These are phyloP conservation scores for Cicer arietinum DNA, from an alignment of 306 rosid genomes.

Conservation along the genomic window DNA sequence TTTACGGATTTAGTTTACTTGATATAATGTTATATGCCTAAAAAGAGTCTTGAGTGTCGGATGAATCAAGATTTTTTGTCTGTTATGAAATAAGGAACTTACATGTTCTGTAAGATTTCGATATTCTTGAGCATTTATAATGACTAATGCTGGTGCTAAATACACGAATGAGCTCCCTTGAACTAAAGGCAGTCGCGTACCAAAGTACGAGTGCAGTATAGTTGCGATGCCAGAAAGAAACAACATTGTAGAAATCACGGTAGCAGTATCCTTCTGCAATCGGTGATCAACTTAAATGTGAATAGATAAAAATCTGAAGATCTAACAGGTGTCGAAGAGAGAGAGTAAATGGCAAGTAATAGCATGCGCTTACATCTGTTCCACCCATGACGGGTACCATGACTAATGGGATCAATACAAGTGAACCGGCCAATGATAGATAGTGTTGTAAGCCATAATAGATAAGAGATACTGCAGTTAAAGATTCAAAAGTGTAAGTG, in stretches of 20 bases:
- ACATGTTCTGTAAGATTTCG: constrained; percentile 95
- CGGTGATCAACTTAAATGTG: constrained; percentile 30
- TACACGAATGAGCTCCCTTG: constrained; percentile 97
- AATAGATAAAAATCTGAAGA: constrained; percentile 29
- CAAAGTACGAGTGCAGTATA: constrained; percentile 79
- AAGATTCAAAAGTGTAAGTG: constrained; percentile 41
- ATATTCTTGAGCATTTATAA: constrained; percentile 80
- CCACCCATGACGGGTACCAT: constrained; percentile 96
- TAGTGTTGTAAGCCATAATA: constrained; percentile 91
- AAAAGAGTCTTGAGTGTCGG: constrained; percentile 33
- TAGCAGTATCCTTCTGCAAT: constrained; percentile 85
- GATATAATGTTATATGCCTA: constrained; percentile 29
- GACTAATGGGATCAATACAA: constrained; percentile 82
- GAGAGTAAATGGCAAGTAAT: constrained; percentile 30
- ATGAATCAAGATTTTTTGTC: constrained; percentile 21
- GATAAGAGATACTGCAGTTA: constrained; percentile 68
- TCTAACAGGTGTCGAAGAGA: constrained; percentile 34
- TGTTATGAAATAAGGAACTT: constrained; percentile 52
- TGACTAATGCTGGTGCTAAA: constrained; percentile 86
- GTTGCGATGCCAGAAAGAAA: constrained; percentile 90
- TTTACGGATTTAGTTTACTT: constrained; percentile 12
- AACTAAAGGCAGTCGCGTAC: constrained; percentile 91
- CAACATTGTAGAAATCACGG: constrained; percentile 85
- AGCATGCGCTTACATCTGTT: constrained; percentile 76
- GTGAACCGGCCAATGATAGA: constrained; percentile 90